Conservation (phyloP, 169 alveolate species). For the Miamiensis avidus region DNA sequence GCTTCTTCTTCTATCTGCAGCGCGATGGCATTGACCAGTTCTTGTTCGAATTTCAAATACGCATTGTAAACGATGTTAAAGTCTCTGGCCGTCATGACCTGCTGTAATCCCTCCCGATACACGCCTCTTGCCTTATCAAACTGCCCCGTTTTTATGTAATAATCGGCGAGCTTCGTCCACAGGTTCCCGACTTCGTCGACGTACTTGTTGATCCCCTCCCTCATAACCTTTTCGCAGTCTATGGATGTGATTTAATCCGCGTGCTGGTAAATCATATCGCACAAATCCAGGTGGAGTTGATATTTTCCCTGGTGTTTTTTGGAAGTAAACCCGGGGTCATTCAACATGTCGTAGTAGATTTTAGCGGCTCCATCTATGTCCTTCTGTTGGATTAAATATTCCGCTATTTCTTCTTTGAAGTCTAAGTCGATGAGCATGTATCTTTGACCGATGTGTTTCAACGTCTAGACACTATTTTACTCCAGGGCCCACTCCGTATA, state of each 20-base stretch:
- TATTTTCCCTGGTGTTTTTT: constrained; percentile 78
- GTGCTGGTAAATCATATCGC: constrained; percentile 82
- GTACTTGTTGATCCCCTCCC: constrained; percentile 84
- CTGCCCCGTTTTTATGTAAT: constrained; percentile 74
- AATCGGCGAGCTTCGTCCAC: constrained; percentile 89
- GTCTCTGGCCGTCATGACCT: constrained; percentile 88
- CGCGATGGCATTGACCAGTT: constrained; percentile 67
- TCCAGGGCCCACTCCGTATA: constrained; percentile 78
- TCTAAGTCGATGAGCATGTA: constrained; percentile 80
- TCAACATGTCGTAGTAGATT: constrained; percentile 72
- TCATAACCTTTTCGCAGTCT: constrained; percentile 75
- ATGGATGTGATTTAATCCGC: constrained; percentile 58
- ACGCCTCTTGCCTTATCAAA: constrained; percentile 85
- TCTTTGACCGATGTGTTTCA: constrained; percentile 75
- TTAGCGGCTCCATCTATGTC: constrained; percentile 75
- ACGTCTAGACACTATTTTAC: constrained; percentile 65
- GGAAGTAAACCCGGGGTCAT: constrained; percentile 79
- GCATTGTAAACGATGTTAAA: constrained; percentile 87
- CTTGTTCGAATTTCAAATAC: constrained; percentile 86
- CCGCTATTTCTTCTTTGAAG: constrained; percentile 79
- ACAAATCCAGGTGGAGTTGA: constrained; percentile 80
- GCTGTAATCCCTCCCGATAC: constrained; percentile 88
- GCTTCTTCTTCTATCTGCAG: constrained; percentile 54
- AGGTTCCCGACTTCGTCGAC: constrained; percentile 89
- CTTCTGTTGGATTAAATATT: constrained; percentile 60